phyloP scores from a whole-genome alignment of 352 stramenopile species.

The Phytophthora colocasiae region DNA sequence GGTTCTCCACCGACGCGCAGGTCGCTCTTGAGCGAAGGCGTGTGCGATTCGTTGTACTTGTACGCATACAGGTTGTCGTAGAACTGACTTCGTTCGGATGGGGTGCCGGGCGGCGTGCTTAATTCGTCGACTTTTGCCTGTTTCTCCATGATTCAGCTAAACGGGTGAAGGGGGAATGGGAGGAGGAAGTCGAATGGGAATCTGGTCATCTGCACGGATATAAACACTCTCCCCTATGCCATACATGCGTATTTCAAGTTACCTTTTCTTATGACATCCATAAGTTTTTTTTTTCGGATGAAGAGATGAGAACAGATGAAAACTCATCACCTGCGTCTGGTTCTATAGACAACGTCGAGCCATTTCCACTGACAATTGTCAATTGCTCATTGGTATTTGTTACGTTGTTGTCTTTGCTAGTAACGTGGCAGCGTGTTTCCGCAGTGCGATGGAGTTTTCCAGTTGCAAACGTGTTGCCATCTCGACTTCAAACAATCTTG shows the following conservation, averaged over 20 bases:
- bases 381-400: not conserved
- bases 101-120: slow-evolving; percentile 33
- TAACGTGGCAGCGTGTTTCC: slow-evolving; percentile 20
- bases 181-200: slow-evolving; percentile 11
- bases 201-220: slow-evolving; percentile 17
- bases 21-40: slow-evolving; percentile 33
- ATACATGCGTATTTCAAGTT: slow-evolving; percentile 22
- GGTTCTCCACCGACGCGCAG: slow-evolving; percentile 16
- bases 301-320: slow-evolving; percentile 27
- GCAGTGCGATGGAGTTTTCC: slow-evolving; percentile 27
- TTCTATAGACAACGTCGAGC: not conserved
- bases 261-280: slow-evolving; percentile 26
- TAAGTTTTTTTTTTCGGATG: not conserved
- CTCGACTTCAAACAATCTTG: slow-evolving; percentile 15
- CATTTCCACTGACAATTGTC: not conserved
- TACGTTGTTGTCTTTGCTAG: not conserved
- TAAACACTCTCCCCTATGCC: slow-evolving; percentile 12
- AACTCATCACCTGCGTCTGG: slow-evolving; percentile 9
- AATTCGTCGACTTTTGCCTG: slow-evolving; percentile 27
- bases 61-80: slow-evolving; percentile 20
- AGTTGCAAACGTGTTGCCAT: slow-evolving; percentile 23
- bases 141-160: slow-evolving; percentile 16
- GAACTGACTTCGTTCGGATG: slow-evolving; percentile 22
- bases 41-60: slow-evolving; percentile 31
- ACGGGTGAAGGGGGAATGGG: slow-evolving; percentile 5